phyloP scores from a whole-genome alignment of 495 filamentous ascomycete species.

The Penicillium dipodomyicola region DNA sequence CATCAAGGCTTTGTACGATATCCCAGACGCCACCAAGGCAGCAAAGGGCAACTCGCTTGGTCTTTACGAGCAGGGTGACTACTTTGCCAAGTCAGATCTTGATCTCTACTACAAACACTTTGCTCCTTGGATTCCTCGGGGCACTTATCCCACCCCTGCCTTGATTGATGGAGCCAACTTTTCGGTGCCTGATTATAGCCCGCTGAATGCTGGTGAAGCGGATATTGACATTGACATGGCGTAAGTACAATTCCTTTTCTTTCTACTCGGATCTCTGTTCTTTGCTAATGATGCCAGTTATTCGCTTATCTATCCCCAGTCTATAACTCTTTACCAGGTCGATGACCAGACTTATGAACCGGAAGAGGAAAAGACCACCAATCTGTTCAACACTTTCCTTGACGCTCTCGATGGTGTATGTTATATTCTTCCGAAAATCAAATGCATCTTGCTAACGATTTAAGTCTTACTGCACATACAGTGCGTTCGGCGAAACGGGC shows the following conservation, averaged over 20 bases:
- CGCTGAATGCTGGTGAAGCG: constrained; percentile 40
- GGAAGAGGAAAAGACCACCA: constrained; percentile 36
- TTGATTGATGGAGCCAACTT: constrained; percentile 45
- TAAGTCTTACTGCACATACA: constrained; percentile 31
- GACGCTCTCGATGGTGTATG: constrained; percentile 55
- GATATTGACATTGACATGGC: constrained; percentile 50
- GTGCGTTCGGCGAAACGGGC: constrained; percentile 47
- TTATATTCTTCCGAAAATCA: not conserved
- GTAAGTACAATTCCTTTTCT: constrained; percentile 11
- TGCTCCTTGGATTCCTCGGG: constrained; percentile 39
- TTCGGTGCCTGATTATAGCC: constrained; percentile 25
- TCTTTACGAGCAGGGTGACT: constrained; percentile 50
- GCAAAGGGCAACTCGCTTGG: constrained; percentile 50
- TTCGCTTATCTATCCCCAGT: constrained; percentile 53
- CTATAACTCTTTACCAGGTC: constrained; percentile 54
- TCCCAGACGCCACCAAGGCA: constrained; percentile 40
- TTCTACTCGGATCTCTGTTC: not conserved
- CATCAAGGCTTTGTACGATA: constrained; percentile 52
- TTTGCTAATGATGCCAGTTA: constrained; percentile 20
- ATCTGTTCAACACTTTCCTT: constrained; percentile 50
- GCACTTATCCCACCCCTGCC: constrained; percentile 41
- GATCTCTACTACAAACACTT: constrained; percentile 55
- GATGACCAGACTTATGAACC: constrained; percentile 50
- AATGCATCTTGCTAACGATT: constrained; percentile 1
- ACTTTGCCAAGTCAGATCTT: constrained; percentile 54